These are phyloP conservation scores for Phaeosphaeriaceae sp. DNA, from an alignment of 2,329 filamentous ascomycete species.

Conservation along the genomic window DNA sequence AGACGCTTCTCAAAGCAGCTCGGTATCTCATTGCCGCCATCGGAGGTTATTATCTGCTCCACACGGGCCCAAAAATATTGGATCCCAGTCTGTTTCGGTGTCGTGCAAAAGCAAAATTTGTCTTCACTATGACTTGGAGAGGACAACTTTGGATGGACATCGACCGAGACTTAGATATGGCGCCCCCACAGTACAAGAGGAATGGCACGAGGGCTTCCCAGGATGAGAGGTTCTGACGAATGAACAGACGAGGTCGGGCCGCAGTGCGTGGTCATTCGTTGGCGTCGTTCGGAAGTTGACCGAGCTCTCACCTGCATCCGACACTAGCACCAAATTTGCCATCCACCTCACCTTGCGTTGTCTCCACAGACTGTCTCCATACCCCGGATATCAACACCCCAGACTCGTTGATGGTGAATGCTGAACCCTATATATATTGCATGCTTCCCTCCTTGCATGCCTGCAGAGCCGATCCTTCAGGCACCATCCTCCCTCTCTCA, in stretches of 20 bases:
- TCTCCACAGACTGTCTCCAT: slow-evolving; percentile 7
- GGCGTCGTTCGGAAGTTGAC: slow-evolving; percentile 11
- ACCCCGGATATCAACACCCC: slow-evolving; percentile 12
- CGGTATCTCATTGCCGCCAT: background rate
- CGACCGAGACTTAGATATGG: background rate
- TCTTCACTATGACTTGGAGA: background rate
- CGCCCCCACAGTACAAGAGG: background rate
- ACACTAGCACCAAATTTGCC: background rate
- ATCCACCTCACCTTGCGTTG: background rate
- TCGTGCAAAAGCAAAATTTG: background rate
- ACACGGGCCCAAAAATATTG: background rate
- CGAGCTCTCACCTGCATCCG: background rate
- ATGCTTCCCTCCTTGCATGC: background rate
- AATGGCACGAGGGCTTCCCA: background rate
- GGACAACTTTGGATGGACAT: background rate
- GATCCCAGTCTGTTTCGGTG: background rate
- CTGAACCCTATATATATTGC: slow-evolving; percentile 5
- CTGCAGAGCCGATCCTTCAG: background rate
- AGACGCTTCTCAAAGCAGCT: slow-evolving; percentile 1
- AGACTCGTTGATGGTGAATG: background rate
- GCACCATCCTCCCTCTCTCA: background rate
- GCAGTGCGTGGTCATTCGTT: background rate
- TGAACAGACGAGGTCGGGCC: background rate
- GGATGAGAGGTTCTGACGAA: background rate
- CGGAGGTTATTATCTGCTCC: background rate